Evolutionary conservation across 1,284 basidiomycete genomes (phyloP).

Genomic region (Golubevia pallescens): DNA sequence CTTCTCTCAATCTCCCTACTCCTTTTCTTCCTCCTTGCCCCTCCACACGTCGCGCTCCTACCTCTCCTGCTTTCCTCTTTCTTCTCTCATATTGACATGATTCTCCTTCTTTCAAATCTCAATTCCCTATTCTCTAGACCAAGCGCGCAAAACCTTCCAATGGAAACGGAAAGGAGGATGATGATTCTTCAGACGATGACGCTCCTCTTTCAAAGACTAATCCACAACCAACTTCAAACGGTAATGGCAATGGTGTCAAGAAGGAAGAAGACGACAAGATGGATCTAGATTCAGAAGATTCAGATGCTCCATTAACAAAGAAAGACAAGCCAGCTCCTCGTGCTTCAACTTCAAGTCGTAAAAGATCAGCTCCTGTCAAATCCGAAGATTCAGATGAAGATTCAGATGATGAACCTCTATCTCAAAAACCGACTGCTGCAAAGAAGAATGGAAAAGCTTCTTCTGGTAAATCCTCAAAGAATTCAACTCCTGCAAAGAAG

Average conservation of each 20-base stretch:
- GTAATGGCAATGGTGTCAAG: background rate
- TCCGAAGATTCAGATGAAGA: background rate
- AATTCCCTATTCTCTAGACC: background rate
- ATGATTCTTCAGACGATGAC: constrained; percentile 23
- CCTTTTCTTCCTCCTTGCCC: background rate
- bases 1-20: background rate
- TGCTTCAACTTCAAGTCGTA: background rate
- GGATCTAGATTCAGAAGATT: constrained; percentile 21
- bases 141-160: constrained; percentile 1
- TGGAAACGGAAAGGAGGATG: background rate
- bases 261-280: constrained; percentile 4
- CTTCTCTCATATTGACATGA: background rate
- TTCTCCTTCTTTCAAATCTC: background rate
- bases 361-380: background rate
- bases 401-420: background rate
- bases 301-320: constrained; percentile 29
- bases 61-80: background rate
- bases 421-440: background rate
- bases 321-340: constrained; percentile 17
- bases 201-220: constrained; percentile 14
- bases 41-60: background rate
- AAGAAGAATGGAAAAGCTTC: background rate
- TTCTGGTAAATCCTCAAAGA: background rate
- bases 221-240: constrained; percentile 1
- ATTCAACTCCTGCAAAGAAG: background rate